Conservation (phyloP, 2,329 filamentous ascomycete species). For the Mycosphaerella sp. region DNA sequence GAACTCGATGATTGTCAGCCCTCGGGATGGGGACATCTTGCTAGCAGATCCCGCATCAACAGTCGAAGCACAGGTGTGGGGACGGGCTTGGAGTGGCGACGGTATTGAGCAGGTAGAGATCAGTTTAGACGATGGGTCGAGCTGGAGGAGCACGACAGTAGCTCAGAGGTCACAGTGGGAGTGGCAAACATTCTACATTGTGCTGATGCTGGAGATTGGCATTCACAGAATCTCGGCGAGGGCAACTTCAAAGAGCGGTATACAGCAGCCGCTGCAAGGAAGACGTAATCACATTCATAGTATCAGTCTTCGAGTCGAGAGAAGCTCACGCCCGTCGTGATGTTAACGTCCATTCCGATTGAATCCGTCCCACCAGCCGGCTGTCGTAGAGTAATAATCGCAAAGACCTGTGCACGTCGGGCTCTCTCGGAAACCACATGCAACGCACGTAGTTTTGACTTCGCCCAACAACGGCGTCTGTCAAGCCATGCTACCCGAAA, state of each 20-base stretch:
- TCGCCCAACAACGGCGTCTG: not conserved
- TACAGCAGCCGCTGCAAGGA: slow-evolving; percentile 23
- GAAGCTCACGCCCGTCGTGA: not conserved
- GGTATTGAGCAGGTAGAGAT: slow-evolving; percentile 23
- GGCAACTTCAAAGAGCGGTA: slow-evolving; percentile 16
- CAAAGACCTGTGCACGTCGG: no score
- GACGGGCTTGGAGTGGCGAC: slow-evolving; percentile 30
- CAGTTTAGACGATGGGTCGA: slow-evolving; percentile 15
- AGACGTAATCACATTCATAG: slow-evolving; percentile 27
- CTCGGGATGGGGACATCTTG: slow-evolving; percentile 14
- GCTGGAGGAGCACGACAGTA: slow-evolving; percentile 13
- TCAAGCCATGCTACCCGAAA: not conserved
- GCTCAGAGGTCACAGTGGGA: slow-evolving; percentile 11
- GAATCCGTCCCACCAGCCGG: no score
- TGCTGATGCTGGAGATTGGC: slow-evolving; percentile 8
- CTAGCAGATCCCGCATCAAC: not conserved
- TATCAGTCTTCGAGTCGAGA: slow-evolving; percentile 17
- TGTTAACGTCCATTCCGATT: no score
- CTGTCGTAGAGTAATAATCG: no score
- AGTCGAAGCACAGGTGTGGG: slow-evolving; percentile 14
- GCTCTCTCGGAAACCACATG: no score
- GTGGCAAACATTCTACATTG: slow-evolving; percentile 19
- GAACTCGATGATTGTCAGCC: slow-evolving; percentile 30
- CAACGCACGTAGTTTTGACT: not conserved
- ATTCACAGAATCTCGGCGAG: slow-evolving; percentile 7